A percentile compares a stretch with the other conserved stretches of the same genome.
phyloP scores from a whole-genome alignment of 2,329 filamentous ascomycete species.

The Penicillium sp. region DNA sequence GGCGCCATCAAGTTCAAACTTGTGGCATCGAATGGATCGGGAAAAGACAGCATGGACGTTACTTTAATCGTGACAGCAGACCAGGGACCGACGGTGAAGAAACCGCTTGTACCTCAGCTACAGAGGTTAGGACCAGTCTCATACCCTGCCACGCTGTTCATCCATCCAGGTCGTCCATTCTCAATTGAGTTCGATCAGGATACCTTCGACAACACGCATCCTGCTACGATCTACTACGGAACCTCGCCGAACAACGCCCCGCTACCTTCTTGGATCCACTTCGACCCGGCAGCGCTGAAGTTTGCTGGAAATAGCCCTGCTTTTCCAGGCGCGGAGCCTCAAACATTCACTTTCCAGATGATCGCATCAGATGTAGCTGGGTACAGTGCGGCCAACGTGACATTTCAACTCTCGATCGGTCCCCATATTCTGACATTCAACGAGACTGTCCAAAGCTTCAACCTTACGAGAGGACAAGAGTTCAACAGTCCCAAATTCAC shows the following conservation, averaged over 20 bases:
- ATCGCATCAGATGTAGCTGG: slow-evolving; percentile 78
- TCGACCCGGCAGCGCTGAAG: slow-evolving; percentile 60
- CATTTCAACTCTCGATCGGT: slow-evolving; percentile 71
- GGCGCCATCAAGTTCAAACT: slow-evolving; percentile 64
- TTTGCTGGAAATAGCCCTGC: slow-evolving; percentile 72
- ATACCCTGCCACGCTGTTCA: slow-evolving; percentile 38
- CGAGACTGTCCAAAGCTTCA: slow-evolving; percentile 56
- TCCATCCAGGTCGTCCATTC: slow-evolving; percentile 51
- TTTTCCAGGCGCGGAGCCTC: slow-evolving; percentile 63
- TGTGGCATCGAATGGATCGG: slow-evolving; percentile 66
- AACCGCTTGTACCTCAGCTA: slow-evolving; percentile 38
- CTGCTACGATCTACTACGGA: slow-evolving; percentile 69
- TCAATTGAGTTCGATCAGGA: slow-evolving; percentile 67
- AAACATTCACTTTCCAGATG: slow-evolving; percentile 68
- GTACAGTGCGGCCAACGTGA: slow-evolving; percentile 64
- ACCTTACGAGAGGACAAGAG: slow-evolving; percentile 53
- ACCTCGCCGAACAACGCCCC: slow-evolving; percentile 75
- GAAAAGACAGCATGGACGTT: slow-evolving; percentile 62
- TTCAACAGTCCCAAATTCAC: slow-evolving; percentile 55
- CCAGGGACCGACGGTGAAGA: slow-evolving; percentile 36
- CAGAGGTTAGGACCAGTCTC: slow-evolving; percentile 37
- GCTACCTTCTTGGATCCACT: slow-evolving; percentile 79
- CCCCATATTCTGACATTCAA: slow-evolving; percentile 67
- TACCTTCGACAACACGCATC: slow-evolving; percentile 61
- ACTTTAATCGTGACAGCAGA: slow-evolving; percentile 66